Base-by-base conservation (phyloP, 2,329 filamentous ascomycete species). In the Monilinia fructicola region DNA sequence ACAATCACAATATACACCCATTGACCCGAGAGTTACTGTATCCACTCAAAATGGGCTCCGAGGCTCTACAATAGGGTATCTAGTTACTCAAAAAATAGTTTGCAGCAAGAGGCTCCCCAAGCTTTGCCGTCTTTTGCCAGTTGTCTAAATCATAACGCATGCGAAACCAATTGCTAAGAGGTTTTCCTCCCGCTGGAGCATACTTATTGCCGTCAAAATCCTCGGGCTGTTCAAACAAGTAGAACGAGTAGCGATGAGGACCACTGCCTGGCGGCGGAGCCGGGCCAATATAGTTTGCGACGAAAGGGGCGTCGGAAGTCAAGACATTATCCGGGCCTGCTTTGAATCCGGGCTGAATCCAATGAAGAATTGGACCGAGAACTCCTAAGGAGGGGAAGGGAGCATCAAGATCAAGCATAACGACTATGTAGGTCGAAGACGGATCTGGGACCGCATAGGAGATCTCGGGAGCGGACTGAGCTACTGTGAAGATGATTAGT, bases 161-260 rank as follows among this genome's bases (percentile, higher is more conserved):
- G 21, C 82, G 77, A 23, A 64, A 50, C 75, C 68, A 70, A 31
- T 74, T 75, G 0, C 78, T 70, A 59, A 83, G n/a, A 0, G 75
- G 72, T 66, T 78, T 74, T 0, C 77, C 79, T 28, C 73, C 72
- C 10, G 76, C 68, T 54, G 79, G 76, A 28, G 75, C 76, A 69
- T 78, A 74, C 35, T 71, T 74, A 61, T 69, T 72, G 7, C 63
- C 71, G 23, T 78, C 74, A 54, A 83, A 79, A 1, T 70, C 76
- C 35, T 66, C 72, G 0, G 82, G 81, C 73, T 84, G 80, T 69
- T 82, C 79, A 67, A 80, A 84, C 28, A 84, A 71, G 67, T 83
- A 77, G 70, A 83, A 84, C 4, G 78, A 66, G 70, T 84, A 84
- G 0, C 82, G 80, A 73, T 84, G 82, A 12, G 82, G 80, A 10